Percentiles rank a stretch among this genome's conserved stretches.
These are phyloP conservation scores for Umbelopsis sp. DNA, from an alignment of 192 early-diverging fungal species.

Conservation along the genomic window DNA sequence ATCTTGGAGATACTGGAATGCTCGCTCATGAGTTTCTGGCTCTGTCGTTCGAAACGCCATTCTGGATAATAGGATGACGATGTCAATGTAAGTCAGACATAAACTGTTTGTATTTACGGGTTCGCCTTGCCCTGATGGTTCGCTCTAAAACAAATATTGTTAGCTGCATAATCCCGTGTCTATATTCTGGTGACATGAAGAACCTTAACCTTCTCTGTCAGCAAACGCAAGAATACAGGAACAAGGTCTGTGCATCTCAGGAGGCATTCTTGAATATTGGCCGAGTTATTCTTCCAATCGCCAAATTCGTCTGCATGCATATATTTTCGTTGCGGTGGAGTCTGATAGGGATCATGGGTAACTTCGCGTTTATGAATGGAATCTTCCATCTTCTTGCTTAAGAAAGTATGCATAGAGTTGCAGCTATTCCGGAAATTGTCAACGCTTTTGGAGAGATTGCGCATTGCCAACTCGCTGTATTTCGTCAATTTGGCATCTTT, in stretches of 20 bases:
- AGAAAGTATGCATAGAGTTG: conserved; percentile 11
- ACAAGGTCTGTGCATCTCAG: conserved; percentile 24
- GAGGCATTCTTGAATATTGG: conserved; percentile 12
- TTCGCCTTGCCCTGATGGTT: too few species aligned
- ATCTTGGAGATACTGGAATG: conserved; percentile 29
- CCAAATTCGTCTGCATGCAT: conserved; percentile 21
- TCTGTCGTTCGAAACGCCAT: conserved; percentile 29
- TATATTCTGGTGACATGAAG: too few species aligned
- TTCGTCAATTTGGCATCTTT: background rate
- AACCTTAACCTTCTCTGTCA: conserved; percentile 22
- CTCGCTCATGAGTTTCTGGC: conserved; percentile 21
- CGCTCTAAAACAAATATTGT: background rate
- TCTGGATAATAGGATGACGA: conserved; percentile 30
- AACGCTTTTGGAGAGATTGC: conserved; percentile 27
- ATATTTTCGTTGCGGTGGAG: conserved; percentile 22
- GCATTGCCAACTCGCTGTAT: conserved; percentile 26
- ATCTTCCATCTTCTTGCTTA: conserved; percentile 22
- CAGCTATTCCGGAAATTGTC: conserved; percentile 18
- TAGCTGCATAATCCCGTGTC: too few species aligned
- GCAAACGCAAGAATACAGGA: conserved; percentile 14
- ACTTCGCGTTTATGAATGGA: conserved; percentile 1
- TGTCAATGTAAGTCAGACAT: conserved; percentile 32
- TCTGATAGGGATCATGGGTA: conserved; percentile 25
- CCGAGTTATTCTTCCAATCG: conserved; percentile 14
- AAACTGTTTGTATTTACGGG: conserved; percentile 17